These are phyloP conservation scores for Lentinula boryana DNA, from an alignment of 768 basidiomycete genomes.

Conservation along the genomic window DNA sequence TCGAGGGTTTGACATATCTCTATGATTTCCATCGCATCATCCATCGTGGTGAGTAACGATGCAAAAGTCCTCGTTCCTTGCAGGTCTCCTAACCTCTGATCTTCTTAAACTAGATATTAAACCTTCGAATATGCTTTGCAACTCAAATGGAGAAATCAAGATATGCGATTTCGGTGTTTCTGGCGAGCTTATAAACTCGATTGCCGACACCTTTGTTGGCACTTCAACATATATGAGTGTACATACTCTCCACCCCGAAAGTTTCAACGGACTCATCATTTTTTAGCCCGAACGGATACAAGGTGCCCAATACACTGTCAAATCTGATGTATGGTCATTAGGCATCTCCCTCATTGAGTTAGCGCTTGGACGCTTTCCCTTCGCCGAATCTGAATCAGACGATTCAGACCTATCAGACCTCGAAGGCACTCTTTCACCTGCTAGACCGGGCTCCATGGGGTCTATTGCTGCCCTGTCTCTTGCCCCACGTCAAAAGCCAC, in stretches of 20 bases:
- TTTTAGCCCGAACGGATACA: slow-evolving; percentile 96
- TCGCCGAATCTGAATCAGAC: slow-evolving; percentile 74
- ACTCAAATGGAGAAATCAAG: slow-evolving; percentile 94
- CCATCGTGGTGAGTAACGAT: slow-evolving; percentile 76
- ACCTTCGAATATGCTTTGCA: slow-evolving; percentile 95
- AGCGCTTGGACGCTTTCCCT: slow-evolving; percentile 95
- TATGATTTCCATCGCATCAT: slow-evolving; percentile 98
- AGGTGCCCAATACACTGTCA: slow-evolving; percentile 96
- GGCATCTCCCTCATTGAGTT: slow-evolving; percentile 97
- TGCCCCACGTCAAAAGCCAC: slow-evolving; percentile 14
- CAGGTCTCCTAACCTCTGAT: slow-evolving; percentile 5
- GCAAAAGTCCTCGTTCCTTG: slow-evolving; percentile 9
- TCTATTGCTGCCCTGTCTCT: slow-evolving; percentile 32
- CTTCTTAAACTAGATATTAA: slow-evolving; percentile 77
- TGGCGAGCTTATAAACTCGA: slow-evolving; percentile 97
- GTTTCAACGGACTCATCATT: slow-evolving; percentile 6
- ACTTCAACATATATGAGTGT: slow-evolving; percentile 99
- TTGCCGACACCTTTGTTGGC: slow-evolving; percentile 98
- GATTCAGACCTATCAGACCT: slow-evolving; percentile 79
- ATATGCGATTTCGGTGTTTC: slow-evolving; percentile 99
- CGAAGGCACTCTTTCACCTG: slow-evolving; percentile 75
- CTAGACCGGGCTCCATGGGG: slow-evolving; percentile 48
- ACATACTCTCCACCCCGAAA: slow-evolving; percentile 26
- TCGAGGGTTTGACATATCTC: slow-evolving; percentile 93
- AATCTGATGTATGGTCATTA: slow-evolving; percentile 98